Evolutionary conservation across 345 rosid genomes (phyloP).

Genomic region (Linum tenue): DNA sequence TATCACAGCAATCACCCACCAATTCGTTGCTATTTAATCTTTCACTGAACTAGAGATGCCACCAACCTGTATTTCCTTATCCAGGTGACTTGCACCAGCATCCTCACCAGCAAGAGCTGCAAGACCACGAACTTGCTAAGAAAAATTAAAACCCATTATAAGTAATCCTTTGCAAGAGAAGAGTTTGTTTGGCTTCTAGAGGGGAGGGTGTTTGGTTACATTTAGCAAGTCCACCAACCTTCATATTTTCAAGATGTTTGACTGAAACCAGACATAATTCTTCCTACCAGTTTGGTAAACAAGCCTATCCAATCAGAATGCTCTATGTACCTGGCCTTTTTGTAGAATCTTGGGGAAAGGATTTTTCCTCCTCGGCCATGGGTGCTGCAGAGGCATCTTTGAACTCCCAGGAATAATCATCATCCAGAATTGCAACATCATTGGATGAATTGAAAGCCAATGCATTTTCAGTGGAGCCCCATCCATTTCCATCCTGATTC

Average conservation of each 20-base stretch:
- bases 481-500: slow-evolving; percentile 24
- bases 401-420: slow-evolving; percentile 76
- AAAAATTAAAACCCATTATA: slow-evolving; percentile 20
- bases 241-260: slow-evolving; percentile 48
- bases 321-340: slow-evolving; percentile 19
- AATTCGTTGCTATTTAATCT: background rate
- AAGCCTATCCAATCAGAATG: slow-evolving; percentile 35
- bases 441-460: slow-evolving; percentile 20
- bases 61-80: slow-evolving; percentile 64
- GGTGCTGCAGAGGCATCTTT: slow-evolving; percentile 36
- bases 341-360: slow-evolving; percentile 20
- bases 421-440: slow-evolving; percentile 37
- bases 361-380: slow-evolving; percentile 18
- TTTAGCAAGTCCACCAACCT: slow-evolving; percentile 36
- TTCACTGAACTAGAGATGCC: background rate
- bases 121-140: slow-evolving; percentile 44
- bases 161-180: background rate
- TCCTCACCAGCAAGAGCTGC: slow-evolving; percentile 31
- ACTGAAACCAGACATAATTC: slow-evolving; percentile 38
- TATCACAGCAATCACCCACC: background rate
- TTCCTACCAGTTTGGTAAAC: slow-evolving; percentile 52
- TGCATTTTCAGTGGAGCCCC: slow-evolving; percentile 22
- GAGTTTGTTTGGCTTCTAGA: slow-evolving; percentile 1
- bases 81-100: slow-evolving; percentile 28
- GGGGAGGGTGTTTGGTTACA: background rate